These are phyloP conservation scores for Nannochloropsis salina DNA, from an alignment of 108 stramenopile species.

Conservation along the genomic window DNA sequence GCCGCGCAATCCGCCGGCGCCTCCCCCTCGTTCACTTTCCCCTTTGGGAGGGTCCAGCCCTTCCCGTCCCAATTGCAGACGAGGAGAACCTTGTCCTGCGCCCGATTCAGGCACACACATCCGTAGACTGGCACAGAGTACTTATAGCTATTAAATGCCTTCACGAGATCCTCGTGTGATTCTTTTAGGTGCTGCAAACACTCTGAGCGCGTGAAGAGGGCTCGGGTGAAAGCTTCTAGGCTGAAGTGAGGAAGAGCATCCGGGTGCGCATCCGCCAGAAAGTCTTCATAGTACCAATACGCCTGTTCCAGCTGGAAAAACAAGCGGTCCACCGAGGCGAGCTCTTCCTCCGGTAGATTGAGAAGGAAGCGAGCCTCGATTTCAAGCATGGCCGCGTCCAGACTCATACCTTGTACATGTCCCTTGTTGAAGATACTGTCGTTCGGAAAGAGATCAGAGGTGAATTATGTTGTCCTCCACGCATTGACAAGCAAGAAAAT, in stretches of 20 bases:
- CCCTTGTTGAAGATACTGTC: too few species aligned
- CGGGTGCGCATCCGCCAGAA: conserved; percentile 37
- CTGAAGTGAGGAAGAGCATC: conserved; percentile 31
- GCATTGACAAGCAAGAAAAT: too few species aligned
- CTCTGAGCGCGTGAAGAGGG: conserved; percentile 44
- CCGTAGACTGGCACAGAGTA: conserved; percentile 48
- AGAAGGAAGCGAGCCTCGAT: conserved; percentile 33
- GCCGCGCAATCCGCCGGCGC: conserved; percentile 37
- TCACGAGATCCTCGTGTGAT: background rate
- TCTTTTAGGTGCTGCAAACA: conserved; percentile 25
- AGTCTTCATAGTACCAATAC: conserved; percentile 57
- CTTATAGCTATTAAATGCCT: conserved; percentile 42
- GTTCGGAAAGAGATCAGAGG: too few species aligned
- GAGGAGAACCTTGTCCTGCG: conserved; percentile 36
- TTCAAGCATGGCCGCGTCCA: conserved; percentile 29
- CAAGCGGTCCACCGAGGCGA: conserved; percentile 30
- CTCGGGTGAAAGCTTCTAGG: conserved; percentile 31
- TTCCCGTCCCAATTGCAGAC: conserved; percentile 28
- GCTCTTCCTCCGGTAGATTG: conserved; percentile 27
- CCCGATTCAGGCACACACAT: conserved; percentile 33
- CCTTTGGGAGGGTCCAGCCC: conserved; percentile 45
- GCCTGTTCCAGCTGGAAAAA: conserved; percentile 49
- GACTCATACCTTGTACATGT: background rate
- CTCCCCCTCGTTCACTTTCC: conserved; percentile 53
- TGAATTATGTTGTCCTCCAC: too few species aligned